Base-by-base conservation (phyloP, 164 flowering plant species). In the Vitis labrusca region DNA sequence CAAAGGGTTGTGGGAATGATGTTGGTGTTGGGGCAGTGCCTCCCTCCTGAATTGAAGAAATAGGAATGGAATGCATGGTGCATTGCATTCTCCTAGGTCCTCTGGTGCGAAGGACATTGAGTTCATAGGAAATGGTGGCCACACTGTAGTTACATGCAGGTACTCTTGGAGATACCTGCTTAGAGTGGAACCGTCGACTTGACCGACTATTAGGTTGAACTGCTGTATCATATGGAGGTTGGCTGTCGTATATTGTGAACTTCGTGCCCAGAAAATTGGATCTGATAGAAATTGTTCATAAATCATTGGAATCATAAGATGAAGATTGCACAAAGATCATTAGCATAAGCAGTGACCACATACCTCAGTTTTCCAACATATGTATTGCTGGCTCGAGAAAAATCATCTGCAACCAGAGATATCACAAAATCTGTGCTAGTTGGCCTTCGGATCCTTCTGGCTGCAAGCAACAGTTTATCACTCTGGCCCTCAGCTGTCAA, bases 51-150 rank as follows among this genome's bases (percentile, higher is more conserved):
- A 89, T 71, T 15, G 90, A 80, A 55, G 90, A 77, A 44, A 83
- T 10, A 3, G 91, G 94, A 68, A 89, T 81, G 1, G 90, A 81
- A 60, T 82, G 80, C 90, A 89, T 81, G 58, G 75, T 61, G 50
- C 94, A 88, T 37, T 82, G 80, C 82, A 89, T 80, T 75, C 90
- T 85, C 67, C 94, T 81, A 8, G 94, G 94, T 29, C 94, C 94
- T 62, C 94, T 79, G 6, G 86, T 85, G 61, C 91, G 85, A 27
- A 89, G 85, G 65, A 89, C 87, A 72, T 85, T 89, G 56, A 89
- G 85, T 78, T 89, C 94, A 66, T 89, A 89, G 53, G 87, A 73
- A 52, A 89, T 64, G 64, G 79, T 76, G 27, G 86, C 86, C 37
- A 83, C 67, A 17, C 61, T 72, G 74, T 88, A 83, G 63, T 79